These are phyloP conservation scores for Eragrostis nindensis DNA, from an alignment of 176 grass and related monocot genomes.

Conservation along the genomic window DNA sequence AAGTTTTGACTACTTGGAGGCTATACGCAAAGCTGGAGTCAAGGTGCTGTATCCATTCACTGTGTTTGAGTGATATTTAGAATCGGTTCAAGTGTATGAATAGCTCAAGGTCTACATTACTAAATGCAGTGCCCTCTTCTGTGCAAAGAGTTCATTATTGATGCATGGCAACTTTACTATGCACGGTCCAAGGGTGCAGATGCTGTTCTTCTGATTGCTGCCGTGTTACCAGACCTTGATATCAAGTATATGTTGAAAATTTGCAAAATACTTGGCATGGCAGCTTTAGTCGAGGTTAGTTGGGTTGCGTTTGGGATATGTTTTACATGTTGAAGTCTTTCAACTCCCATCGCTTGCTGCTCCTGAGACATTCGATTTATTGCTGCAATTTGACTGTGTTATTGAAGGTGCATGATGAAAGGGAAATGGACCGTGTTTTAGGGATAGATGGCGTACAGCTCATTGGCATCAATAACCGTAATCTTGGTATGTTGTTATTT, in stretches of 20 bases:
- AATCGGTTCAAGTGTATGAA: slow-evolving; percentile 33
- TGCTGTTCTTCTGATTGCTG: slow-evolving; percentile 91
- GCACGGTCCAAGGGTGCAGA: slow-evolving; percentile 91
- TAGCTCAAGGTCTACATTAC: slow-evolving; percentile 40
- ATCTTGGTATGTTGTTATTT: slow-evolving; percentile 71
- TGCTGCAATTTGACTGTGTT: slow-evolving; percentile 33
- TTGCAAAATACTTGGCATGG: slow-evolving; percentile 83
- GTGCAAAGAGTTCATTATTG: slow-evolving; percentile 98
- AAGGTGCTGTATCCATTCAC: slow-evolving; percentile 57
- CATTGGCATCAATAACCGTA: slow-evolving; percentile 95
- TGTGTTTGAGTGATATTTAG: slow-evolving; percentile 5
- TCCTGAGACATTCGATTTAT: slow-evolving; percentile 8
- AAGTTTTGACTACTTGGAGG: slow-evolving; percentile 80
- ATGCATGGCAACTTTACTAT: slow-evolving; percentile 98
- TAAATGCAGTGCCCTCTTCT: slow-evolving; percentile 86
- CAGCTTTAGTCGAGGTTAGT: slow-evolving; percentile 89
- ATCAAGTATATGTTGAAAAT: slow-evolving; percentile 98
- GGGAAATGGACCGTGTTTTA: slow-evolving; percentile 91
- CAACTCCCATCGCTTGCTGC: neutral
- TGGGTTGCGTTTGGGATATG: neutral
- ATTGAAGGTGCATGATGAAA: slow-evolving; percentile 90
- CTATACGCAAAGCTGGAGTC: slow-evolving; percentile 76
- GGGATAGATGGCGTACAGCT: slow-evolving; percentile 81
- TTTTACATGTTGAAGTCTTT: slow-evolving; percentile 28
- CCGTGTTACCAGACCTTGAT: slow-evolving; percentile 84